Base-by-base conservation (phyloP, 495 filamentous ascomycete species). In the Penicillium daleae region DNA sequence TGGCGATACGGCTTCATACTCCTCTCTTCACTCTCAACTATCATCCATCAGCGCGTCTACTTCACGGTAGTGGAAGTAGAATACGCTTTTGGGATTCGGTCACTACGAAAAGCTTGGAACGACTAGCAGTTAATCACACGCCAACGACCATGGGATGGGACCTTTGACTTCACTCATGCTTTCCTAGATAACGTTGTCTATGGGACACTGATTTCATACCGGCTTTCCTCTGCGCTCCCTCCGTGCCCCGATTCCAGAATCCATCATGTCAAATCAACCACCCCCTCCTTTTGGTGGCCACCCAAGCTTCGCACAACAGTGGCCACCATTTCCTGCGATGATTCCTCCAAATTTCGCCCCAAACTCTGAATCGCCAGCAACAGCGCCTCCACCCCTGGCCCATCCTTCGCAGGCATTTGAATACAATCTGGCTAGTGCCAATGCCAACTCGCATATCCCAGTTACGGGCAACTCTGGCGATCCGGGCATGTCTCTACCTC, bases 261-360 rank as follows among this genome's bases (percentile, higher is more conserved):
- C 40, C 52, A 75, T 57, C 59, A 88, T 88, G 86, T 82, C 83
- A 40, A 78, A 83, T 62, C 83, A 88, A 72, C 82, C 83, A 59
- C 77, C 77, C 55, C 81, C 84, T 35, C 71, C 82, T 6, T 86
- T 80, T 69, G 82, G 82, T 55, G 78, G 73, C 17, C 71, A 72
- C 37, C 59, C 69, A 31, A 70, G 71, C 58, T 74, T 75, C 58
- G 61, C 69, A 8, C 68, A 57, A 33, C 75, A 73, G 64, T 80
- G 78, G 78, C 68, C 68, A 1, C 56, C 72, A 21, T 67, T 70
- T 49, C 68, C 73, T 33, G 32, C 69, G 4, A 66, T 71, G 56
- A 24, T 71, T 2, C 67, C 71, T 22, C 67, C 61, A 22, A 68
- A 66, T 52, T 65, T 74, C 5, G 62, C 61, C 3, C 33, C 75